Base-by-base conservation (phyloP, 2,329 filamentous ascomycete species). In the Fusarium buharicum region DNA sequence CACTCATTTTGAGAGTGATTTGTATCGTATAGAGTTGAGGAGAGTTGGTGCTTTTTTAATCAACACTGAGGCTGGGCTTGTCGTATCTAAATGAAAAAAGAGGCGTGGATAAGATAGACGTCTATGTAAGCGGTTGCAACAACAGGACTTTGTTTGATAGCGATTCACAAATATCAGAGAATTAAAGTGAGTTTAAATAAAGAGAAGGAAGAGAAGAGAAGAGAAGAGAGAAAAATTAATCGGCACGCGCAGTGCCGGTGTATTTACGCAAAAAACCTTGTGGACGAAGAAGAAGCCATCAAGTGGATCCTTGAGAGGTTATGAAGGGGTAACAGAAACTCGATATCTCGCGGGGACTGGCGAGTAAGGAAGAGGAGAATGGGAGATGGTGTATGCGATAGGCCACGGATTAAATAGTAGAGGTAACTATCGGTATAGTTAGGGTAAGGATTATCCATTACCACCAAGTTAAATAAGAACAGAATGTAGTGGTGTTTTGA, bases 271-370 rank as follows among this genome's bases (percentile, higher is more conserved):
- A 41, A 61, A 62, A 67, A 69, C 48, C 54, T 64, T 69, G 58
- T 59, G 55, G 58, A 65, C 52, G 47, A 59, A 48, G 64, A 56
- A 40, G 61, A 69, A 64, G 62, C 45, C 57, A 64, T 65, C 64
- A 68, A 70, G 71, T 73, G 69, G 71, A 73, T 69, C 70, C 68
- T 40, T 56, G 50, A 45, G 59, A 54, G 56, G 67, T 68, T 67
- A 64, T 60, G 67, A 66, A 67, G 67, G 69, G 70, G 69, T 72
- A 72, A 72, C 68, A 72, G 69, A 70, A 72, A 71, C 68, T 71
- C 59, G 58, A 67, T 44, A 55, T 69, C 50, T 63, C 57, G 55
- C 58, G 39, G 66, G 53, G 53, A 58, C 63, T 69, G 67, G 50
- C 68, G 68, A 70, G 67, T 70, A 52, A 63, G 55, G 40, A 24